Conservation (phyloP, 2,329 filamentous ascomycete genomes). For the Pseudocercospora fijiensis region DNA sequence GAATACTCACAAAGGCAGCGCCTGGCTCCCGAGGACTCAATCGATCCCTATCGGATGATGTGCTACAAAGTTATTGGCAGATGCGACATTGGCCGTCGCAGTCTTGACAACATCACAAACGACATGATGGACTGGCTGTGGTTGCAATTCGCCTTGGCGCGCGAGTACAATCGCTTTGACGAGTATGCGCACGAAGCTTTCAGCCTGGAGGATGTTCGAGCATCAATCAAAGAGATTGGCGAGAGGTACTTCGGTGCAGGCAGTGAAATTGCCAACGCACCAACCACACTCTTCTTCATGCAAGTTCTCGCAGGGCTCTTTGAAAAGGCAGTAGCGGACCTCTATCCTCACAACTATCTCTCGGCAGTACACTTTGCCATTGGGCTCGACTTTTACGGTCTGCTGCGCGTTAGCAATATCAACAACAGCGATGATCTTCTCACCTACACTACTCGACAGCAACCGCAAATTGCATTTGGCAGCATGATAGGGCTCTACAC, state of each 20-base stretch:
- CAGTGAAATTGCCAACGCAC: slow-evolving; percentile 74
- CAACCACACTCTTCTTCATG: slow-evolving; percentile 90
- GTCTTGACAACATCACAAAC: slow-evolving; percentile 58
- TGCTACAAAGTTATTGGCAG: slow-evolving; percentile 97
- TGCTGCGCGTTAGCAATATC: slow-evolving; percentile 83
- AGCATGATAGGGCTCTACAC: slow-evolving; percentile 95
- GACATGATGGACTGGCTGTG: slow-evolving; percentile 67
- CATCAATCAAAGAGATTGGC: slow-evolving; percentile 82
- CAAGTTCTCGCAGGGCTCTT: slow-evolving; percentile 90
- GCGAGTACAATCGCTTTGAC: slow-evolving; percentile 61
- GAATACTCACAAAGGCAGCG: slow-evolving; percentile 84
- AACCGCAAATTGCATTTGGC: slow-evolving; percentile 88
- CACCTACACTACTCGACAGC: slow-evolving; percentile 65
- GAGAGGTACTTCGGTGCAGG: slow-evolving; percentile 85
- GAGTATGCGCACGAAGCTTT: slow-evolving; percentile 63
- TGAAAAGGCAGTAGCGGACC: slow-evolving; percentile 85
- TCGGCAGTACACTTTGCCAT: slow-evolving; percentile 95
- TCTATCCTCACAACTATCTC: slow-evolving; percentile 88
- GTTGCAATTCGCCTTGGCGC: slow-evolving; percentile 63
- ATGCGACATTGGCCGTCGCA: slow-evolving; percentile 60
- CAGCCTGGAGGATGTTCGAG: slow-evolving; percentile 67
- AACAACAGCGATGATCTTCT: slow-evolving; percentile 67
- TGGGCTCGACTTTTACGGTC: slow-evolving; percentile 81
- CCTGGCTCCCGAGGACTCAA: slow-evolving; percentile 79
- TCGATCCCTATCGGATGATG: slow-evolving; percentile 93